phyloP scores from a whole-genome alignment of 2,329 filamentous ascomycete genomes.

The Claviceps sorghi region DNA sequence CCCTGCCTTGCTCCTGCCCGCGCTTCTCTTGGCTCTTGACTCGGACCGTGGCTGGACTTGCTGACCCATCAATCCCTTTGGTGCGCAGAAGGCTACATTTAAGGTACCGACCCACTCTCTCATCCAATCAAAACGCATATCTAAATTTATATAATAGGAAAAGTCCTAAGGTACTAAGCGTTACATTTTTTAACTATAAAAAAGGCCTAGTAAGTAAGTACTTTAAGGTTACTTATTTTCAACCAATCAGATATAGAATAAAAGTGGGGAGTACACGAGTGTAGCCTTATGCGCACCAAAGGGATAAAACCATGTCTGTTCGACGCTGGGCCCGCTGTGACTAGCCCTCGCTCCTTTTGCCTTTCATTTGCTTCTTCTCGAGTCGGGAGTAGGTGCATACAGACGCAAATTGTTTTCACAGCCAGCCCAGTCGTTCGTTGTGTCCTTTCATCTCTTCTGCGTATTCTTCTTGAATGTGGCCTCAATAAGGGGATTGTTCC shows the following conservation, averaged over 20 bases:
- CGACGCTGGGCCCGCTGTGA: background rate
- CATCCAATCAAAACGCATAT: no score
- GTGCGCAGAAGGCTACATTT: no score
- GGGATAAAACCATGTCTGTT: background rate
- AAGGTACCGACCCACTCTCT: no score
- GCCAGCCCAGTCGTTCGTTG: background rate
- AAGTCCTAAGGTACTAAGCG: no score
- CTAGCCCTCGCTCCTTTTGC: background rate
- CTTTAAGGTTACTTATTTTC: no score
- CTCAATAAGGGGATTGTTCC: background rate
- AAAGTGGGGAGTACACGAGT: no score
- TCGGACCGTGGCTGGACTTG: background rate
- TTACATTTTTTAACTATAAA: no score
- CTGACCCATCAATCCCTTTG: background rate
- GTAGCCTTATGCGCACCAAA: no score
- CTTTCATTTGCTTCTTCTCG: conserved; percentile 1
- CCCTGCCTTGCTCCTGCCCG: background rate
- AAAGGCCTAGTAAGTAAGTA: no score
- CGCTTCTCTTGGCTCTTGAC: background rate
- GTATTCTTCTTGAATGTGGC: background rate
- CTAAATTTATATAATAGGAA: no score
- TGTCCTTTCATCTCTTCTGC: background rate
- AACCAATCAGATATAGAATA: no score
- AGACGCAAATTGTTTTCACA: background rate
- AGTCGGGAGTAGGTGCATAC: background rate